phyloP scores from a whole-genome alignment of 2,329 filamentous ascomycete species.

The Ophiocordyceps camponoti-saundersi region DNA sequence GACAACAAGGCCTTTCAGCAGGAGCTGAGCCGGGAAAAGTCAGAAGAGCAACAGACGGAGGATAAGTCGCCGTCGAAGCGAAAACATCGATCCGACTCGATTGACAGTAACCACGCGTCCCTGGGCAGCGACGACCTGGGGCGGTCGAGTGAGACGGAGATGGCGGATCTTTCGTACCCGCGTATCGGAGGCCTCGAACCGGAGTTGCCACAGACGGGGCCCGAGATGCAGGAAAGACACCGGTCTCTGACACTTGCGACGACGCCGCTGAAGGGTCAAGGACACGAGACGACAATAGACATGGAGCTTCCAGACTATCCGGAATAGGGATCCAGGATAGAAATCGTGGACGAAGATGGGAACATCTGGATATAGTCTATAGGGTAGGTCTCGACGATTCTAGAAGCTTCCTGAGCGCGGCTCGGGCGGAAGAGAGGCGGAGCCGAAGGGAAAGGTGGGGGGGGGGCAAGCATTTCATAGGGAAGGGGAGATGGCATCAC shows the following conservation, averaged over 20 bases:
- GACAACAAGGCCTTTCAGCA: slow-evolving; percentile 35
- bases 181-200: slow-evolving; percentile 1
- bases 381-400: slow-evolving; percentile 11
- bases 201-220: slow-evolving; percentile 4
- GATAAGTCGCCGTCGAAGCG: slow-evolving; percentile 27
- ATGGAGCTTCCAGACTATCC: slow-evolving; percentile 17
- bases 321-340: slow-evolving; percentile 1
- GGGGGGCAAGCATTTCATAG: not conserved
- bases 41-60: slow-evolving; percentile 11
- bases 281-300: slow-evolving; percentile 12
- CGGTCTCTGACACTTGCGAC: slow-evolving; percentile 11
- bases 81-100: slow-evolving; percentile 26
- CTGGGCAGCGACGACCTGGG: slow-evolving; percentile 21
- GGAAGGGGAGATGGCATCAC: not conserved
- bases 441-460: no score
- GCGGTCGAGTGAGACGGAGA: slow-evolving; percentile 14
- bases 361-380: not conserved
- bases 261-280: slow-evolving; percentile 4
- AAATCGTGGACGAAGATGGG: not conserved
- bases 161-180: slow-evolving; percentile 8
- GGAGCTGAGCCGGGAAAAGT: slow-evolving; percentile 25
- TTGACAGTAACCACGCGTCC: slow-evolving; percentile 28
- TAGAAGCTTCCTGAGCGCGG: slow-evolving; percentile 6
- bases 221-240: slow-evolving; percentile 27
- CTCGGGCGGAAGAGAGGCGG: not conserved